Evolutionary conservation across 176 grass and related monocot genomes (phyloP).

Genomic region (Musa acuminata): DNA sequence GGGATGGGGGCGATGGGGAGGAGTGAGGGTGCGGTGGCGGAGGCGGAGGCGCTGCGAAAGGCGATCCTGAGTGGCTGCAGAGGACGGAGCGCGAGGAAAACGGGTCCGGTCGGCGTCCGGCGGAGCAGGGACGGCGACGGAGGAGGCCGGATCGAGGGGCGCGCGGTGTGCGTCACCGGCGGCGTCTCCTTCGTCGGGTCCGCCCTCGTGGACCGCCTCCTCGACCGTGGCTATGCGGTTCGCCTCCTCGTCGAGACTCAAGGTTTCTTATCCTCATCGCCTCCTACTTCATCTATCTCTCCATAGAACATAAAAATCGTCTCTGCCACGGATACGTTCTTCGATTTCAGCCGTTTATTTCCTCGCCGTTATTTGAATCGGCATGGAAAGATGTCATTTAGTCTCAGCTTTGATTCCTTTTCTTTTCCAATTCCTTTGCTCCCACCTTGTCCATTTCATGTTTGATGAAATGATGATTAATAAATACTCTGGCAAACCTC

Average conservation of each 20-base stretch:
- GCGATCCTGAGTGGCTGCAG: slow-evolving; percentile 23
- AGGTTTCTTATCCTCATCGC: slow-evolving; percentile 25
- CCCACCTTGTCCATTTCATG: neutral
- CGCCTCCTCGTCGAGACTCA: slow-evolving; percentile 79
- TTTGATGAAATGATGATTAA: neutral
- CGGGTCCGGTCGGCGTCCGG: slow-evolving; percentile 37
- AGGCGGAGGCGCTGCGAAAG: slow-evolving; percentile 61
- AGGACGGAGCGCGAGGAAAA: slow-evolving; percentile 30
- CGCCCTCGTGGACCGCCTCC: slow-evolving; percentile 71
- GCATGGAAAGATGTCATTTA: neutral
- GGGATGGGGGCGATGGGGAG: slow-evolving; percentile 70
- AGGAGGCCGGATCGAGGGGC: slow-evolving; percentile 13
- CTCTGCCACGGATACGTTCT: too few species aligned
- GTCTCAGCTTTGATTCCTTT: neutral
- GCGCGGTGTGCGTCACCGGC: slow-evolving; percentile 79
- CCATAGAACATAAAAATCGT: neutral
- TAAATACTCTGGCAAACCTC: too few species aligned
- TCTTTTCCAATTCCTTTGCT: neutral
- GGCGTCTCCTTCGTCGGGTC: slow-evolving; percentile 82
- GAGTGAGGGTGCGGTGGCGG: slow-evolving; percentile 62
- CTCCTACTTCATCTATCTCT: neutral
- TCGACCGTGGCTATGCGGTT: slow-evolving; percentile 67
- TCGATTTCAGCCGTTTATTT: too few species aligned
- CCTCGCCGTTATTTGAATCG: too few species aligned
- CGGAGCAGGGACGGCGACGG: slow-evolving; percentile 19